Conservation (phyloP, 2,329 filamentous ascomycete species). For the Aspergillus vadensis region DNA sequence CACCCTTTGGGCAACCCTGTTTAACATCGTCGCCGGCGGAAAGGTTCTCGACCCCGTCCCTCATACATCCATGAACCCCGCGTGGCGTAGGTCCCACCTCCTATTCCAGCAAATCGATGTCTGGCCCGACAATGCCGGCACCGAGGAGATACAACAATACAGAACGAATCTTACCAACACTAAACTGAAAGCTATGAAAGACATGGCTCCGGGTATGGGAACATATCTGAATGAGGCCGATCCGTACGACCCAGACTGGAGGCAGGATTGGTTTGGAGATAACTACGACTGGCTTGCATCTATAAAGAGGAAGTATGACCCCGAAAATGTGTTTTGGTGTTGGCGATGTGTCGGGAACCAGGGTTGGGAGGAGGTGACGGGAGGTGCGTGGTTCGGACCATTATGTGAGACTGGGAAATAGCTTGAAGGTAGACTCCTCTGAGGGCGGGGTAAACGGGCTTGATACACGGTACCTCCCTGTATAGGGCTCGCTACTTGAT, state of each 20-base stretch:
- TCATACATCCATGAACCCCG: conserved; percentile 18
- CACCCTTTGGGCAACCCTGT: neutral
- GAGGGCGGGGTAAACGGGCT: no score
- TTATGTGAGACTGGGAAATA: neutral
- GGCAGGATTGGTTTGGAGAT: conserved; percentile 20
- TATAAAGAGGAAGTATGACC: conserved; percentile 32
- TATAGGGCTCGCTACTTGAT: no score
- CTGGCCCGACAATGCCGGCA: conserved; percentile 9
- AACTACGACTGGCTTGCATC: conserved; percentile 27
- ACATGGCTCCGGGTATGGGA: conserved; percentile 21
- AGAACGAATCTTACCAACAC: conserved; percentile 8
- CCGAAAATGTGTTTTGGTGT: conserved; percentile 28
- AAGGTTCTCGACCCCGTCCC: conserved; percentile 13
- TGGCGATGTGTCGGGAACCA: conserved; percentile 30
- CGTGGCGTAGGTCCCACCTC: conserved; percentile 15
- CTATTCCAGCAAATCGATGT: conserved; percentile 4
- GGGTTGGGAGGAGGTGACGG: conserved; percentile 21
- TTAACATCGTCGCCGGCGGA: conserved; percentile 16
- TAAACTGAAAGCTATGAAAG: conserved; percentile 23
- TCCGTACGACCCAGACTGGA: conserved; percentile 21
- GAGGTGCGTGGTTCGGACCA: conserved; percentile 3
- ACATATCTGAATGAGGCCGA: conserved; percentile 25
- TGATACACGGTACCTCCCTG: no score
- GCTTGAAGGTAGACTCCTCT: no score
- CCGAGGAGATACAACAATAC: conserved; percentile 4